Evolutionary conservation across 768 basidiomycete genomes (phyloP).

Genomic region (Agrocybe chaxingu): DNA sequence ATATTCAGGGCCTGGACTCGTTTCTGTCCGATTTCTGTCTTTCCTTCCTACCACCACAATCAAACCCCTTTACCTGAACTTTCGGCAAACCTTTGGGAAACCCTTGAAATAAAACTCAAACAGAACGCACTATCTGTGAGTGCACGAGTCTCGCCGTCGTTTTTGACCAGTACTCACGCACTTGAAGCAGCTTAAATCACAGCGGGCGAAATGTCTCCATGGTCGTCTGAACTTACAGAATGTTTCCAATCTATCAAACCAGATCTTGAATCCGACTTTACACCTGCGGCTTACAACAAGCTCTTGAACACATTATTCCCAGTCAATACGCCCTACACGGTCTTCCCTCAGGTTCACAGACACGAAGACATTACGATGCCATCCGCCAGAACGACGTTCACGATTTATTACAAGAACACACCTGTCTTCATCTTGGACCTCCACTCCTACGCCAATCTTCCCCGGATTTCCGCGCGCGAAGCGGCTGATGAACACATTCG

Average conservation of each 20-base stretch:
- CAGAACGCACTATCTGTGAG: too few relatives aligned
- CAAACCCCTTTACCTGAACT: too few relatives aligned
- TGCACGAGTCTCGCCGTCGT: too few relatives aligned
- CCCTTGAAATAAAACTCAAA: too few relatives aligned
- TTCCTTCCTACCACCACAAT: too few relatives aligned
- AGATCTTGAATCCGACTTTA: slow-evolving; percentile 19
- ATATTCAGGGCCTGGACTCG: too few relatives aligned
- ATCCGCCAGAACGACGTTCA: slow-evolving; percentile 18
- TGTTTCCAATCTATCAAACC: slow-evolving; percentile 13
- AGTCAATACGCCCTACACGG: slow-evolving; percentile 27
- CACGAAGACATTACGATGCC: slow-evolving; percentile 7
- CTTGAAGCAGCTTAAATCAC: neutral
- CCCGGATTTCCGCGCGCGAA: slow-evolving; percentile 20
- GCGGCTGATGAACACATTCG: slow-evolving; percentile 24
- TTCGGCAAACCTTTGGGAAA: too few relatives aligned
- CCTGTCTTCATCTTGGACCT: slow-evolving; percentile 31
- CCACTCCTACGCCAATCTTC: slow-evolving; percentile 17
- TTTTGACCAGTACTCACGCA: too few relatives aligned
- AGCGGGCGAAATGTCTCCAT: slow-evolving; percentile 6
- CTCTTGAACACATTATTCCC: slow-evolving; percentile 33
- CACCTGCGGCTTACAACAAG: slow-evolving; percentile 30
- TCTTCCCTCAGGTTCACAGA: slow-evolving; percentile 24
- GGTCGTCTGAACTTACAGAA: slow-evolving; percentile 13
- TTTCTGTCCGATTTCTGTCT: too few relatives aligned
- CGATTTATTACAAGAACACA: slow-evolving; percentile 21